Conservation (phyloP, 306 rosid species). For the Rosa lucieae region DNA sequence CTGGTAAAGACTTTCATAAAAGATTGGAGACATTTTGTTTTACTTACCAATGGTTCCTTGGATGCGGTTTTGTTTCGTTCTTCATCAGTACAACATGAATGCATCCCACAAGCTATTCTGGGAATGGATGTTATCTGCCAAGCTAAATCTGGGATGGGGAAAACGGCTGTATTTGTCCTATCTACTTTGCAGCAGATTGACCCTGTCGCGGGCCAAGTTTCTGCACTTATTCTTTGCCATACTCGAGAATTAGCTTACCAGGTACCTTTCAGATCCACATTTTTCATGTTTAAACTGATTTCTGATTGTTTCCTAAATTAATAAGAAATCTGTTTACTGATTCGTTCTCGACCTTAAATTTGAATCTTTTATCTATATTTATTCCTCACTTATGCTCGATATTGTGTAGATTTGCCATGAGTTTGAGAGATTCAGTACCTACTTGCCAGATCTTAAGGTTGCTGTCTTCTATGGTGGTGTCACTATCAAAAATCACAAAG, state of each 20-base stretch:
- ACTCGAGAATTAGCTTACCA: slow-evolving; percentile 96
- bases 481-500: slow-evolving; percentile 89
- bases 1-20: slow-evolving; percentile 57
- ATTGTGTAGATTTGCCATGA: slow-evolving; percentile 84
- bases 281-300: neutral
- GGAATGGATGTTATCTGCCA: slow-evolving; percentile 99
- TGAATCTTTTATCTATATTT: neutral
- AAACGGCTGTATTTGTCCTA: slow-evolving; percentile 97
- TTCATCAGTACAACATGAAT: slow-evolving; percentile 98
- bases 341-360: neutral
- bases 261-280: slow-evolving; percentile 38
- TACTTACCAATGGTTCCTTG: slow-evolving; percentile 77
- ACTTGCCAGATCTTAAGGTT: slow-evolving; percentile 90
- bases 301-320: neutral
- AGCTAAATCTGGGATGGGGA: slow-evolving; percentile 99
- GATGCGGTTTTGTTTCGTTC: slow-evolving; percentile 74
- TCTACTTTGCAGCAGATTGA: slow-evolving; percentile 96
- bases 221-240: slow-evolving; percentile 93
- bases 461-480: slow-evolving; percentile 99
- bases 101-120: slow-evolving; percentile 98
- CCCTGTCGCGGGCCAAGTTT: slow-evolving; percentile 93
- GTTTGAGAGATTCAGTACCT: slow-evolving; percentile 95
- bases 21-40: slow-evolving; percentile 63
- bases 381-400: slow-evolving; percentile 7
- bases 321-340: neutral